Evolutionary conservation across 768 basidiomycete species (phyloP), one percentile per base, ranked within the genome.

Genomic region (Brasilioporus rufonigricans): DNA sequence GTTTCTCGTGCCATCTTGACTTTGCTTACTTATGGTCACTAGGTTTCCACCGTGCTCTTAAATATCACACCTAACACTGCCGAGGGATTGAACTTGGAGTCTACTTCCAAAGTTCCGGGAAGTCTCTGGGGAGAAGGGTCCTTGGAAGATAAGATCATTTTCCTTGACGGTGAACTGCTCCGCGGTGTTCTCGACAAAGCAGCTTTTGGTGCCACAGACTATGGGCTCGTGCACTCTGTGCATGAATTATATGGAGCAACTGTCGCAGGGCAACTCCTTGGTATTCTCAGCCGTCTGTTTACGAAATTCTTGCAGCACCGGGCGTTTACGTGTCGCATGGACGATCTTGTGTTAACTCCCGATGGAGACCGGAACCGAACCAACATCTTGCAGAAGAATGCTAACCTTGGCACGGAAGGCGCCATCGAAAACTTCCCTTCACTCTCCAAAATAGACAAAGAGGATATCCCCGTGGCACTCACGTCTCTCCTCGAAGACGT

Each of bases 291-390:
- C 68, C 87, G 97, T 50, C 76, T 98, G 31, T 93, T 99, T 73
- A 98, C 97, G 41, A 98, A 97, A 68, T 98, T 91, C 73, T 78
- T 99, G 50, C 96, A 98, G 64, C 91, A 93, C 64, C 89, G 94
- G 39, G 97, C 93, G 0, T 99, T 99, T 74, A 94, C 95, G 3
- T 99, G 97, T 74, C 86, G 97, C 19, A 98, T 98, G 92, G 97
- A 99, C 72, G 97, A 99, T 77, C 79, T 99, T 40, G 86, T 89
- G 48, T 77, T 99, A 46, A 98, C 94, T 8, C 80, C 84, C 0
- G 82, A 85, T 52, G 95, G 93, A 21, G 88, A 98, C 68, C 68
- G 71, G 41, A 78, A 78, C 53, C 82, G 97, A 59, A 74, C 77
- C 44, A 77, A 85, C 36, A 78, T 98, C 44, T 71, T 98, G 14